These are phyloP conservation scores for Daphne laureola DNA, from an alignment of 441 rosid genomes.

Conservation along the genomic window DNA sequence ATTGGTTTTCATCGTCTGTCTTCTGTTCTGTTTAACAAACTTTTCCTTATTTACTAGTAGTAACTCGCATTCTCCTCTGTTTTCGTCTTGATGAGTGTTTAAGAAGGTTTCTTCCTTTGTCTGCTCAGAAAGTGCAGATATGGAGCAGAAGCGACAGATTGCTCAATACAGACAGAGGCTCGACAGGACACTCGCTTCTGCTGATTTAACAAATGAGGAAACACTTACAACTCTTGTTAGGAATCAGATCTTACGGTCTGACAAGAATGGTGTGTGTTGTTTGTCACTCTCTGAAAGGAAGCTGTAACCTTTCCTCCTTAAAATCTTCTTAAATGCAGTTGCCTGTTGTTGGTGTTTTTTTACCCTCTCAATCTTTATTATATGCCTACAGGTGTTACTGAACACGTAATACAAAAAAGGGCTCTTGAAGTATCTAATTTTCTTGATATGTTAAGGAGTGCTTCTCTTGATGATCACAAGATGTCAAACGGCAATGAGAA, in stretches of 20 bases:
- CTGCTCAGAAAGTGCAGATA: conserved; percentile 29
- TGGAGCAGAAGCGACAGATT: conserved; percentile 44
- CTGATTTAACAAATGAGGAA: conserved; percentile 50
- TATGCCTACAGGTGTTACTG: conserved; percentile 38
- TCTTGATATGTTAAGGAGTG: conserved; percentile 87
- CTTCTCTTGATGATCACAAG: conserved; percentile 41
- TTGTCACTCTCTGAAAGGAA: neutral
- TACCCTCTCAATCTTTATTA: neutral
- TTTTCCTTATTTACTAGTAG: neutral
- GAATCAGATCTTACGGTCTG: conserved; percentile 45
- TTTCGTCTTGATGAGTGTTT: neutral
- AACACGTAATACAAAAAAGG: conserved; percentile 46
- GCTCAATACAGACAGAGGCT: conserved; percentile 64
- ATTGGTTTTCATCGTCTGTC: too few species aligned
- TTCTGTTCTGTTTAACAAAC: too few species aligned
- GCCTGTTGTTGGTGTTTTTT: neutral
- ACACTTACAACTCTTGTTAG: conserved; percentile 46
- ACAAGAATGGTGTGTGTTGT: conserved; percentile 37
- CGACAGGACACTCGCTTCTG: conserved; percentile 64
- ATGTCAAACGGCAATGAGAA: conserved; percentile 27
- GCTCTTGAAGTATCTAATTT: conserved; percentile 50
- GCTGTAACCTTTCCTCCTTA: conserved; percentile 1
- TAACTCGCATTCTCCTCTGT: neutral
- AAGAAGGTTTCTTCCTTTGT: conserved; percentile 10
- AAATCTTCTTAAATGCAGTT: neutral